Evolutionary conservation across 306 rosid species (phyloP), one percentile per base, ranked within the genome.

Genomic region (Betula pendula): DNA sequence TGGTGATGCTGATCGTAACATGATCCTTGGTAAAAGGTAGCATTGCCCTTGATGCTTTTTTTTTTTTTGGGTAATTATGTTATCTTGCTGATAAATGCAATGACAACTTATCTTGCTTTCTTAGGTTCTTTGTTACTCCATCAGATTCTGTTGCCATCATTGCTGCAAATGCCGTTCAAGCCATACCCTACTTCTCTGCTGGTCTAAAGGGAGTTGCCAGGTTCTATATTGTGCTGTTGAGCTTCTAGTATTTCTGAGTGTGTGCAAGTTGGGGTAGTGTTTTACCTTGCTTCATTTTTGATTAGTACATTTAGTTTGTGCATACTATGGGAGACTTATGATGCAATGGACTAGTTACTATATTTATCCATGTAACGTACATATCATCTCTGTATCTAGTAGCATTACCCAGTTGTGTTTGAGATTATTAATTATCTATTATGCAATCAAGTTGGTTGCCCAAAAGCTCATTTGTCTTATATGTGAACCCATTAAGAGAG

Each of bases 161-260:
- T 82, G 99, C 98, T 81, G 99, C 99, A 78, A 96, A 95, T 90
- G 98, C 99, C 55, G 99, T 95, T 76, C 96, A 91, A 79, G 77
- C 98, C 81, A 92, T 95, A 75, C 99, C 99, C 16, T 95, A 95
- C 90, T 95, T 95, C 85, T 86, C 91, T 79, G 55, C 89, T 77
- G 99, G 99, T 84, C 78, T 95, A 83, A 95, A 95, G 87, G 99
- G 99, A 74, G 99, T 95, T 76, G 99, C 99, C 96, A 95, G 99
- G 98, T 93, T 77, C 76, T 56, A 60, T 20, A 19, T 69, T 59
- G 17, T 22, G 43, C 60, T 51, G 19, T 65, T 38, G 19, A 16
- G n/a, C 44, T 38, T 65, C 70, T 65, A 8, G 8, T 6, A 35
- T 33, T 10, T 62, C 68, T 33, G 5, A 65, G 16, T 33, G 70